A percentile compares a stretch with the other conserved stretches of the same genome.
phyloP scores from a whole-genome alignment of 495 filamentous ascomycete species.

The Chaetomium fimeti region DNA sequence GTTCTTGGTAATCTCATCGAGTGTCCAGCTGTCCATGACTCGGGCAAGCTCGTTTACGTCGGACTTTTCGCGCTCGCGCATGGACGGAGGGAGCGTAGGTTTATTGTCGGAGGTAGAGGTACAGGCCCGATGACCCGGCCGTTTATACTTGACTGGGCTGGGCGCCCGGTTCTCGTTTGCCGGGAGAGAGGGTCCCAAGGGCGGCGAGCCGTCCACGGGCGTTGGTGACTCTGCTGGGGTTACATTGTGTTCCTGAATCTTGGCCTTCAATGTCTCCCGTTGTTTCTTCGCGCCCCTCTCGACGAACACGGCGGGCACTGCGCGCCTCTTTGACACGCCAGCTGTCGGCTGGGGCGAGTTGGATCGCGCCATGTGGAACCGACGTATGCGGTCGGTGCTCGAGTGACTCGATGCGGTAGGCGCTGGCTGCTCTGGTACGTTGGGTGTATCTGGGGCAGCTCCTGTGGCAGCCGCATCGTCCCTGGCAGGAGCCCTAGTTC shows the following conservation, averaged over 20 bases:
- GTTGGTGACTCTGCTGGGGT: neutral
- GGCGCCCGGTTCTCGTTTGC: conserved; percentile 1
- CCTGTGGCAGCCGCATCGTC: conserved; percentile 10
- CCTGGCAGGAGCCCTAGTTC: neutral
- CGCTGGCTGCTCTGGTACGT: neutral
- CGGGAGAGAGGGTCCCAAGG: neutral
- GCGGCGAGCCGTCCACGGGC: neutral
- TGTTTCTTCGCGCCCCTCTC: conserved; percentile 46
- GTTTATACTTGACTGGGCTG: conserved; percentile 24
- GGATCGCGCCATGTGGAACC: conserved; percentile 51
- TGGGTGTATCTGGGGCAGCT: neutral
- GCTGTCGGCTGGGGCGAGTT: conserved; percentile 25
- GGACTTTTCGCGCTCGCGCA: conserved; percentile 37
- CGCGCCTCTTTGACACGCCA: conserved; percentile 41
- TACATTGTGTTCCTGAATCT: conserved; percentile 6
- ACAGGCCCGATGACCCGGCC: conserved; percentile 26
- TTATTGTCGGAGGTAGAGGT: conserved; percentile 14
- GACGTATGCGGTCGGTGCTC: conserved; percentile 28
- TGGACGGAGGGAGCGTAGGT: conserved; percentile 42
- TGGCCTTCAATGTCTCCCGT: conserved; percentile 16
- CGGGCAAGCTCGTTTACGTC: conserved; percentile 47
- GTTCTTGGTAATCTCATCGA: conserved; percentile 49
- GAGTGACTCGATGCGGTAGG: conserved; percentile 12
- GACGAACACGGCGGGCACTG: conserved; percentile 47
- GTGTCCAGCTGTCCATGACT: conserved; percentile 51